Evolutionary conservation across 2,329 filamentous ascomycete genomes (phyloP).

Genomic region (Tolypocladium ophioglossoides): DNA sequence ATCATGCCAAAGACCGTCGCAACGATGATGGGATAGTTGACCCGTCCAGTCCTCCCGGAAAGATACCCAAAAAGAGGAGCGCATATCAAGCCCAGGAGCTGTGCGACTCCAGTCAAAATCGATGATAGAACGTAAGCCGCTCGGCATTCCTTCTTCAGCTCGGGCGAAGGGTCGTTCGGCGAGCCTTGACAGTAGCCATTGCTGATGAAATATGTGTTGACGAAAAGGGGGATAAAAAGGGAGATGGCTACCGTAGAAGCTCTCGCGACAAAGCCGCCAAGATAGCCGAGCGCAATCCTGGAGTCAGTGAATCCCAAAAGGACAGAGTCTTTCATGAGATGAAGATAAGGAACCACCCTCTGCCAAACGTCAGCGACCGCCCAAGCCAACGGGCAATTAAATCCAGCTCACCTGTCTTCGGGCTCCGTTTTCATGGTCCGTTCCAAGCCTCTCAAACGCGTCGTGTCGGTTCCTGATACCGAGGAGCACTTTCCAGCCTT

Average conservation of each 20-base stretch:
- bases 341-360: conserved; percentile 43
- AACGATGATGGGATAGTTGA: conserved; percentile 64
- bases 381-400: neutral
- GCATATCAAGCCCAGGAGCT: conserved; percentile 73
- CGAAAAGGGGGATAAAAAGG: conserved; percentile 84
- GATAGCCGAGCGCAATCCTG: conserved; percentile 75
- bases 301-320: conserved; percentile 63
- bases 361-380: conserved; percentile 1
- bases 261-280: conserved; percentile 89
- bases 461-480: conserved; percentile 22
- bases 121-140: conserved; percentile 82
- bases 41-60: conserved; percentile 53
- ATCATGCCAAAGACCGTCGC: conserved; percentile 64
- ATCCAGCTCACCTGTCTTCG: conserved; percentile 15
- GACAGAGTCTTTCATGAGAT: conserved; percentile 52
- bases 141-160: conserved; percentile 77
- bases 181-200: conserved; percentile 67
- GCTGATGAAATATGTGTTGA: conserved; percentile 81
- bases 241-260: conserved; percentile 93
- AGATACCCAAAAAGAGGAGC: conserved; percentile 83
- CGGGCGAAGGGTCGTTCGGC: conserved; percentile 52
- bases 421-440: conserved; percentile 8
- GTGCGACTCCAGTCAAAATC: conserved; percentile 78
- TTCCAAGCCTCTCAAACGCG: conserved; percentile 7
- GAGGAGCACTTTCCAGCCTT: conserved; percentile 55